phyloP scores from a whole-genome alignment of 1,139 yeast genomes.

The Debaryomyces subglobosus region DNA sequence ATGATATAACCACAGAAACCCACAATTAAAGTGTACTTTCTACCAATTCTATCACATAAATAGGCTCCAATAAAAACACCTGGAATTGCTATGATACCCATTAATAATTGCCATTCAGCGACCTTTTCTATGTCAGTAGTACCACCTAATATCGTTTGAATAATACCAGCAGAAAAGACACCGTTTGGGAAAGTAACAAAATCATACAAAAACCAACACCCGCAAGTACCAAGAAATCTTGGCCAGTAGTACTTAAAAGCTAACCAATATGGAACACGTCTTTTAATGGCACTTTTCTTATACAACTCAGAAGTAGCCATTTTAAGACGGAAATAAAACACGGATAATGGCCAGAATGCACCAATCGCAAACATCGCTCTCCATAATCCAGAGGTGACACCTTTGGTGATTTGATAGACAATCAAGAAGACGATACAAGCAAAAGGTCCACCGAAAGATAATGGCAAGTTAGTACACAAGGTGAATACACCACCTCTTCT shows the following conservation, averaged over 20 bases:
- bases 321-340: constrained; percentile 69
- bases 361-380: constrained; percentile 78
- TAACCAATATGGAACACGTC: constrained; percentile 49
- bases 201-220: constrained; percentile 55
- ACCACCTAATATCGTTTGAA: constrained; percentile 37
- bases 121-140: constrained; percentile 35
- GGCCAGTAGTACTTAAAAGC: constrained; percentile 51
- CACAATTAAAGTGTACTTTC: constrained; percentile 48
- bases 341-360: constrained; percentile 70
- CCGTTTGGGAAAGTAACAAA: constrained; percentile 57
- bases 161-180: constrained; percentile 50
- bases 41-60: constrained; percentile 44
- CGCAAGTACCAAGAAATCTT: constrained; percentile 47
- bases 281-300: constrained; percentile 48
- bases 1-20: constrained; percentile 52
- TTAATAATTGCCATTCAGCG: constrained; percentile 54
- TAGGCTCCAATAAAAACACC: constrained; percentile 51
- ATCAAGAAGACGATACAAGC: constrained; percentile 69
- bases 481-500: constrained; percentile 67
- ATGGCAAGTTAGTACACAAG: constrained; percentile 70
- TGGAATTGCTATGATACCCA: constrained; percentile 48
- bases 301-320: constrained; percentile 67
- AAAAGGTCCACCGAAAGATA: constrained; percentile 77
- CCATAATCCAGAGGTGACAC: constrained; percentile 62
- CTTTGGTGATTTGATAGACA: constrained; percentile 59